A percentile compares a stretch with the other conserved stretches of the same genome.
Evolutionary conservation across 2,329 filamentous ascomycete species (phyloP).

Genomic region (Cercospora sojina): DNA sequence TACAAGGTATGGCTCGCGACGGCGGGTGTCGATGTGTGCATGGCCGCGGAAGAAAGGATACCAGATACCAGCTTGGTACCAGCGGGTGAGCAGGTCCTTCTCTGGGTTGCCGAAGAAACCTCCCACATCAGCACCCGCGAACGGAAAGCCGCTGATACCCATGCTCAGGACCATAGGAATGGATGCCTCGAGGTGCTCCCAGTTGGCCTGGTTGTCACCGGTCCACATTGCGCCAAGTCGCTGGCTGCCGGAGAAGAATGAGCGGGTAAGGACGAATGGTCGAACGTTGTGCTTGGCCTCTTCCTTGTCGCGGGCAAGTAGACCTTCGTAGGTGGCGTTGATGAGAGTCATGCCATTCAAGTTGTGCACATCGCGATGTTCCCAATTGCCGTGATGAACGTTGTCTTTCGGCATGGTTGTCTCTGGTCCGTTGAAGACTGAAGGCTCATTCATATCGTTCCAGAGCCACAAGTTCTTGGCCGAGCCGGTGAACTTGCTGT

Average conservation of each 20-base stretch:
- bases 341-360: conserved; percentile 92
- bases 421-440: conserved; percentile 96
- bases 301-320: conserved; percentile 81
- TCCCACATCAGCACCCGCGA: conserved; percentile 91
- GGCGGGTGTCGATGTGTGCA: conserved; percentile 92
- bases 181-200: conserved; percentile 84
- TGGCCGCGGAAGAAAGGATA: conserved; percentile 98
- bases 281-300: conserved; percentile 60
- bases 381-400: conserved; percentile 85
- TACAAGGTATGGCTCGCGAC: conserved; percentile 86
- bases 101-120: conserved; percentile 98
- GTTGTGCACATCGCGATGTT: conserved; percentile 96
- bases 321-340: conserved; percentile 85
- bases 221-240: conserved; percentile 97
- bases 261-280: conserved; percentile 88
- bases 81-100: conserved; percentile 85
- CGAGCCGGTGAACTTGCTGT: conserved; percentile 82
- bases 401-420: conserved; percentile 99
- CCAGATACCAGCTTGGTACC: conserved; percentile 96
- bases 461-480: conserved; percentile 87
- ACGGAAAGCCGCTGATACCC: conserved; percentile 89
- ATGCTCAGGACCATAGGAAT: conserved; percentile 93
- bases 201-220: conserved; percentile 91
- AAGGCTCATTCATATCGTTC: conserved; percentile 99
- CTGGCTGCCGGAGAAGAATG: conserved; percentile 90